Conservation (phyloP, 805 yeast genomes). For the Maudiozyma bulderi region DNA sequence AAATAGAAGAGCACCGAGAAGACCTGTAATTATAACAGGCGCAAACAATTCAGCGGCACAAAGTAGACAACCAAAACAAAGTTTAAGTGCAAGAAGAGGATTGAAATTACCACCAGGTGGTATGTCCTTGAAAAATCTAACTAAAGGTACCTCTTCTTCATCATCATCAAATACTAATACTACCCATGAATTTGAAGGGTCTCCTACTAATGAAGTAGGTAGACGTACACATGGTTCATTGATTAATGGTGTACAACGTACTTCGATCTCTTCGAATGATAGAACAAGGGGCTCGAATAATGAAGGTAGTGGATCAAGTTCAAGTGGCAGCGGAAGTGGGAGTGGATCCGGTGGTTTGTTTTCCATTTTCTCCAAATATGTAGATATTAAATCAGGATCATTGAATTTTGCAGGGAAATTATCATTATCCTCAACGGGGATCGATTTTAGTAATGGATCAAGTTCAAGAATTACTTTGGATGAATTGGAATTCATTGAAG, state of each 20-base stretch:
- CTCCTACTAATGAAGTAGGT: constrained; percentile 20
- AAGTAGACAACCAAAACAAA: constrained; percentile 48
- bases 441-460: constrained; percentile 82
- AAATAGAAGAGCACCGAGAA: constrained; percentile 22
- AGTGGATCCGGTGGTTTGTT: constrained; percentile 45
- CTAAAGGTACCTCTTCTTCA: constrained; percentile 9
- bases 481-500: constrained; percentile 73
- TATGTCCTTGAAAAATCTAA: constrained; percentile 24
- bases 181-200: constrained; percentile 21
- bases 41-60: neutral
- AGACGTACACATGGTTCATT: constrained; percentile 25
- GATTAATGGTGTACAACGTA: constrained; percentile 23
- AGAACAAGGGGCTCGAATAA: constrained; percentile 20
- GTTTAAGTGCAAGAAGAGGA: constrained; percentile 77
- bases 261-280: constrained; percentile 26
- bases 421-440: constrained; percentile 82
- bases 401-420: constrained; percentile 90
- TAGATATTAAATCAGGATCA: constrained; percentile 87
- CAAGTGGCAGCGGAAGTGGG: constrained; percentile 1
- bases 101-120: constrained; percentile 47
- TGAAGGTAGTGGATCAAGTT: constrained; percentile 9
- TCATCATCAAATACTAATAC: constrained; percentile 4
- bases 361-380: constrained; percentile 75
- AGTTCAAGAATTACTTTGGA: constrained; percentile 79
- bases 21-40: constrained; percentile 2